phyloP scores from a whole-genome alignment of 2,329 filamentous ascomycete species.

The Bipolaris bicolor region DNA sequence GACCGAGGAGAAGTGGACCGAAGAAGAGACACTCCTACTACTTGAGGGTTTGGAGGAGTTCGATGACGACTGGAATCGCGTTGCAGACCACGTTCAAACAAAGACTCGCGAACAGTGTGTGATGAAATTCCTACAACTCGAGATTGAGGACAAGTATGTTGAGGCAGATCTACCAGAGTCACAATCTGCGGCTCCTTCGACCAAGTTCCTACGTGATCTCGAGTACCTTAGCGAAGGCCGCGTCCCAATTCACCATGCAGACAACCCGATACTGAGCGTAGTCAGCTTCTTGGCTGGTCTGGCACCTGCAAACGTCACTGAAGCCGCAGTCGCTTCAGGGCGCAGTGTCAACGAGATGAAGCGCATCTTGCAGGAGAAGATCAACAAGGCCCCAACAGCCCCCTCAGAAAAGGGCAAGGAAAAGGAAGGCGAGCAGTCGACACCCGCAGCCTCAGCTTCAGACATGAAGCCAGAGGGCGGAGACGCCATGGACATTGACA shows the following conservation, averaged over 20 bases:
- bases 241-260: constrained; percentile 86
- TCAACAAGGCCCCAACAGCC: constrained; percentile 66
- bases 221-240: constrained; percentile 74
- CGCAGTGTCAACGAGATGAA: constrained; percentile 88
- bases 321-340: constrained; percentile 75
- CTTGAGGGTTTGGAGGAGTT: constrained; percentile 91
- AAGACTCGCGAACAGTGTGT: constrained; percentile 95
- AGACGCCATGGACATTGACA: constrained; percentile 66
- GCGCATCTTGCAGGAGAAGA: constrained; percentile 75
- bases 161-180: constrained; percentile 72
- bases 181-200: constrained; percentile 53
- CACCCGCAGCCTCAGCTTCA: constrained; percentile 53
- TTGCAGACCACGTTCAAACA: constrained; percentile 89
- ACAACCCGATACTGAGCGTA: constrained; percentile 96
- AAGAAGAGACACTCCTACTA: constrained; percentile 85
- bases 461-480: constrained; percentile 60
- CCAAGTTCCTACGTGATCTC: constrained; percentile 55
- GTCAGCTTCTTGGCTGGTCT: constrained; percentile 92
- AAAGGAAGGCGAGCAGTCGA: constrained; percentile 62
- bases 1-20: constrained; percentile 86
- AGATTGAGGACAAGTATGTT: constrained; percentile 96
- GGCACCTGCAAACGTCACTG: constrained; percentile 86
- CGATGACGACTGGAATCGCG: constrained; percentile 93
- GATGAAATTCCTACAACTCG: constrained; percentile 91
- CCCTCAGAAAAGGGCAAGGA: constrained; percentile 62